Percentiles rank a stretch among this genome's conserved stretches.
phyloP scores from a whole-genome alignment of 2,329 filamentous ascomycete genomes.

The Pseudopithomyces chartarum region DNA sequence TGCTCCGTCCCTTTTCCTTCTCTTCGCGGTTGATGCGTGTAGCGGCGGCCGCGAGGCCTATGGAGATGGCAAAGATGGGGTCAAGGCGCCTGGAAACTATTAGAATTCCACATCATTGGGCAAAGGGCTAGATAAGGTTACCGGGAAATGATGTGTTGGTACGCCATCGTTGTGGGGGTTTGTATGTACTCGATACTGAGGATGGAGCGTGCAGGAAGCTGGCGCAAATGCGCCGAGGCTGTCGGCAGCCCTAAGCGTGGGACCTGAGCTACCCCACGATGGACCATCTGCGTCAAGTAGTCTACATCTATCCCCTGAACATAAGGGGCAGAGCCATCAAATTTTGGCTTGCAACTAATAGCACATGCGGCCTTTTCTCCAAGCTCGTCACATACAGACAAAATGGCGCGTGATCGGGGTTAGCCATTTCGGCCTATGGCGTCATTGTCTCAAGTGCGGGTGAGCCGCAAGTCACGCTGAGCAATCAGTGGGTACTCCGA shows the following conservation, averaged over 20 bases:
- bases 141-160: conserved; percentile 52
- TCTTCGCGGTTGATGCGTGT: conserved; percentile 53
- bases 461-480: conserved; percentile 40
- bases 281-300: not conserved
- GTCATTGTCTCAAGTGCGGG: conserved; percentile 37
- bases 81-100: conserved; percentile 48
- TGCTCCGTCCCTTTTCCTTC: conserved; percentile 51
- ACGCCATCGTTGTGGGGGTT: conserved; percentile 29
- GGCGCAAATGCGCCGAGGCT: not conserved
- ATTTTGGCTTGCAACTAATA: not conserved
- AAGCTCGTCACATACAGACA: not conserved
- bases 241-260: not conserved
- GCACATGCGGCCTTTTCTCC: not conserved
- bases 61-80: conserved; percentile 55
- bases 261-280: not conserved
- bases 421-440: conserved; percentile 31
- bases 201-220: not conserved
- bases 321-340: not conserved
- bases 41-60: conserved; percentile 51
- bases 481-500: conserved; percentile 8
- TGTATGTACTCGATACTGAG: not conserved
- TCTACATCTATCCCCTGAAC: not conserved
- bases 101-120: conserved; percentile 1
- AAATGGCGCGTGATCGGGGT: conserved; percentile 9
- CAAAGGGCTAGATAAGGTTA: conserved; percentile 21